Base-by-base conservation (phyloP, 2,329 filamentous ascomycete species). In the Penicillium sp. region DNA sequence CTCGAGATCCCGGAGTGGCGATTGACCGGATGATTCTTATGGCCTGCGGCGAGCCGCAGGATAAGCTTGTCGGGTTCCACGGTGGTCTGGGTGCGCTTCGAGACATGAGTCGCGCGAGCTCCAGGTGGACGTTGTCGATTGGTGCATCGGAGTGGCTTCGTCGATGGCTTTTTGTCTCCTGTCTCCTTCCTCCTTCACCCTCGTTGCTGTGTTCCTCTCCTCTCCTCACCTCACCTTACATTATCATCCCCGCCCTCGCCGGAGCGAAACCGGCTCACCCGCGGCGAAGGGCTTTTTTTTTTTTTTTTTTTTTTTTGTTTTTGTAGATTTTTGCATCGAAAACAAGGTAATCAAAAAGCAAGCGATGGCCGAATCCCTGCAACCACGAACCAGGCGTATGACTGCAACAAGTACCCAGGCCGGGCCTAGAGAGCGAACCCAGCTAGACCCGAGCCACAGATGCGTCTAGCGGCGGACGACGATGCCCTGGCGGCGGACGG, bases 401-500 rank as follows among this genome's bases (percentile, higher is more conserved):
- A 33, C 14, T 27, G 26, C 25, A 34, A 20, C 33, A 27, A 41
- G 21, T 25, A 30, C 23, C 17, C 25, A 13, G 27, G 35, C 19
- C 10, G 9, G 13, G 26, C 14, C 19, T 14, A 30, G 15, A 13
- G 28, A 25, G n/a, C 9, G 16, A 26, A 16, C 19, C 30, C 21
- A 6, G 16, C 14, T 16, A 18, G 3, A 20, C 32, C 32, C 28
- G 25, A 20, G 16, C 3, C n/a, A 37, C 7, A 26, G 15, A 11
- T 33, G 19, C 23, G 19, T 54, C 53, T 65, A 68, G 33, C 65
- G 58, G 39, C 64, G 61, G 30, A 67, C 63, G 42, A 67, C 61
- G 39, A 68, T 67, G 26, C 64, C 60, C 50, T 67, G 60, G 35
- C 63, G 62, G 30, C 61, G 57, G 21, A 58, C 60, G 39, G 48